Percentiles rank a stretch among this genome's conserved stretches.
phyloP scores from a whole-genome alignment of 2,329 filamentous ascomycete species.

The Talaromyces islandicus region DNA sequence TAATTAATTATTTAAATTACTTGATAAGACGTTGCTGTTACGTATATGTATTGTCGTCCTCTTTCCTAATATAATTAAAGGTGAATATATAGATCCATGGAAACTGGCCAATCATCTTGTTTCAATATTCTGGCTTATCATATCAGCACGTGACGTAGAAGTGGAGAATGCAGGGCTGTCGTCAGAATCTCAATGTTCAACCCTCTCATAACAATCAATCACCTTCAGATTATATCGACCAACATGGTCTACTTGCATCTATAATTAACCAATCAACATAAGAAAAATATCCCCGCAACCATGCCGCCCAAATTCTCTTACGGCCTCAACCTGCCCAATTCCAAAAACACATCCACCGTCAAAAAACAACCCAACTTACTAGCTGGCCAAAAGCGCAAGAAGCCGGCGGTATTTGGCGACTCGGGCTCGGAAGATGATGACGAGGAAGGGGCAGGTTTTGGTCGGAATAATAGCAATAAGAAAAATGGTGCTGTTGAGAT shows the following conservation, averaged over 20 bases:
- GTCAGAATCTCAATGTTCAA: not conserved
- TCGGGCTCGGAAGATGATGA: slow-evolving; percentile 36
- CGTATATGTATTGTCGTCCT: not conserved
- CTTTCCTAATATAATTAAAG: no score
- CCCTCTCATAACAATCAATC: not conserved
- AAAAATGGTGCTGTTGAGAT: slow-evolving; percentile 24
- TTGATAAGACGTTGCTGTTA: not conserved
- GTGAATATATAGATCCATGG: not conserved
- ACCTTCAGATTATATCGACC: not conserved
- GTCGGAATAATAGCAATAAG: slow-evolving; percentile 11
- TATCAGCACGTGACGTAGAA: slow-evolving; percentile 9
- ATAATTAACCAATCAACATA: not conserved
- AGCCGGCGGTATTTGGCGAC: slow-evolving; percentile 41
- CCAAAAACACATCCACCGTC: slow-evolving; percentile 12
- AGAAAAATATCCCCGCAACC: slow-evolving; percentile 8
- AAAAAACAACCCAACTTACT: slow-evolving; percentile 21
- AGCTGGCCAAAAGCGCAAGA: slow-evolving; percentile 42
- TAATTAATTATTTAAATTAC: not conserved
- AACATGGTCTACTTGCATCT: not conserved
- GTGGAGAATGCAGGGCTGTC: not conserved
- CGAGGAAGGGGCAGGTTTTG: not conserved
- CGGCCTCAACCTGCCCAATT: slow-evolving; percentile 38
- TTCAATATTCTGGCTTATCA: not conserved
- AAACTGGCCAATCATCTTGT: not conserved
- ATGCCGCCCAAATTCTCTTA: slow-evolving; percentile 32